Conservation (phyloP, 208 protist species). For the Leishmania lainsoni region DNA sequence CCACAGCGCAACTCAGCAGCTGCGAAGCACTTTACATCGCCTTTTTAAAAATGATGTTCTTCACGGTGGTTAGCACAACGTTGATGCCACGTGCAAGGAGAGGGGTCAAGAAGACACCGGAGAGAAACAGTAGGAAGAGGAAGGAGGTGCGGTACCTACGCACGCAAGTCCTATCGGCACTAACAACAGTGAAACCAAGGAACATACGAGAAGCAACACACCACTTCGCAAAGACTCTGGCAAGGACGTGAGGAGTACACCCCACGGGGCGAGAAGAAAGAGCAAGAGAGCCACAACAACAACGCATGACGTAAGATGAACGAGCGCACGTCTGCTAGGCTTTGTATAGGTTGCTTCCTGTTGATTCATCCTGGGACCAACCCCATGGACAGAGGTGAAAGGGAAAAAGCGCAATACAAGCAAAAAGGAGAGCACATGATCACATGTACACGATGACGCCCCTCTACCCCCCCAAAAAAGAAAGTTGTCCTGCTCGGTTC, state of each 20-base stretch:
- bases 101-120: no score
- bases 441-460: neutral
- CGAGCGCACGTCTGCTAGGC: neutral
- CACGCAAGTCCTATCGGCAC: neutral
- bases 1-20: neutral
- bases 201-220: neutral
- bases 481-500: neutral
- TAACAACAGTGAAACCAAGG: neutral
- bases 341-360: neutral
- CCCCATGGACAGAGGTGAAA: neutral
- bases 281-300: neutral
- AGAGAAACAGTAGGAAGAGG: neutral
- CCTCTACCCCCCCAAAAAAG: no score
- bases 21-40: neutral
- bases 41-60: neutral
- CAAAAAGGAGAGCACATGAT: neutral
- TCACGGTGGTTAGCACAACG: neutral
- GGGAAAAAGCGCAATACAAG: neutral
- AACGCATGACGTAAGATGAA: neutral
- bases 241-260: neutral
- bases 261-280: neutral
- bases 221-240: neutral
- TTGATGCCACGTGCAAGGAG: neutral
- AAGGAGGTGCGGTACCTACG: neutral
- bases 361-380: neutral